Evolutionary conservation across 108 stramenopile species (phyloP).

Genomic region (Nitzschia sp.): DNA sequence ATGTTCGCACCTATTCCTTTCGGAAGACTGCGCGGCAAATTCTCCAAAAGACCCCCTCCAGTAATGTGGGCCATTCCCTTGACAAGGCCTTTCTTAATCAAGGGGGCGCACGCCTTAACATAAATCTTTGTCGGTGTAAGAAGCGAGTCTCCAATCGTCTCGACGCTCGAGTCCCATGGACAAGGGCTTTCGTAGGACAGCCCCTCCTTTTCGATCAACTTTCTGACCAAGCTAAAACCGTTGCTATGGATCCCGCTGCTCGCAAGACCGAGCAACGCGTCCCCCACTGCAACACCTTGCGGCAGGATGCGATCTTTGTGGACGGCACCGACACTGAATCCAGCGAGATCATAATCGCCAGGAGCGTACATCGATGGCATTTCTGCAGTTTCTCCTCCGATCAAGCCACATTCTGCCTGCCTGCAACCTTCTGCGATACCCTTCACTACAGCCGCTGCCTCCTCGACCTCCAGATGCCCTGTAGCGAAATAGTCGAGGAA

Average conservation of each 20-base stretch:
- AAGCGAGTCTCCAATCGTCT: conserved; percentile 87
- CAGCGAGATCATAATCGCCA: conserved; percentile 97
- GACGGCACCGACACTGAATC: conserved; percentile 98
- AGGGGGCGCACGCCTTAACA: conserved; percentile 87
- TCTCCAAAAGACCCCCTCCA: conserved; percentile 96
- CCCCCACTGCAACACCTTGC: conserved; percentile 75
- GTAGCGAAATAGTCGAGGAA: conserved; percentile 99
- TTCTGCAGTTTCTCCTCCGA: conserved; percentile 99
- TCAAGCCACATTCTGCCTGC: conserved; percentile 93
- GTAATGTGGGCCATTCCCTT: conserved; percentile 97
- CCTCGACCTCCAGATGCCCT: conserved; percentile 86
- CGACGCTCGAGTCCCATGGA: conserved; percentile 81
- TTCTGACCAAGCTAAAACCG: conserved; percentile 96
- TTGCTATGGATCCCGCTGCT: conserved; percentile 98
- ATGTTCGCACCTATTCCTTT: conserved; percentile 84
- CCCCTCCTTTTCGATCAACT: conserved; percentile 86
- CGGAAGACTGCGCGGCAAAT: conserved; percentile 93
- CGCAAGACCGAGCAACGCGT: conserved; percentile 90
- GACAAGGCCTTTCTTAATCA: conserved; percentile 78
- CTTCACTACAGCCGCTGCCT: conserved; percentile 92
- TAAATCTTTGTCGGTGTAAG: conserved; percentile 96
- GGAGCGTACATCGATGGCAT: conserved; percentile 99
- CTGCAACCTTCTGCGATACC: conserved; percentile 96
- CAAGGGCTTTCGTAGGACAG: conserved; percentile 81
- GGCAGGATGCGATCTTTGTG: conserved; percentile 84